These are phyloP conservation scores for Pterocarpus macrocarpus DNA, from an alignment of 306 rosid genomes.

Conservation along the genomic window DNA sequence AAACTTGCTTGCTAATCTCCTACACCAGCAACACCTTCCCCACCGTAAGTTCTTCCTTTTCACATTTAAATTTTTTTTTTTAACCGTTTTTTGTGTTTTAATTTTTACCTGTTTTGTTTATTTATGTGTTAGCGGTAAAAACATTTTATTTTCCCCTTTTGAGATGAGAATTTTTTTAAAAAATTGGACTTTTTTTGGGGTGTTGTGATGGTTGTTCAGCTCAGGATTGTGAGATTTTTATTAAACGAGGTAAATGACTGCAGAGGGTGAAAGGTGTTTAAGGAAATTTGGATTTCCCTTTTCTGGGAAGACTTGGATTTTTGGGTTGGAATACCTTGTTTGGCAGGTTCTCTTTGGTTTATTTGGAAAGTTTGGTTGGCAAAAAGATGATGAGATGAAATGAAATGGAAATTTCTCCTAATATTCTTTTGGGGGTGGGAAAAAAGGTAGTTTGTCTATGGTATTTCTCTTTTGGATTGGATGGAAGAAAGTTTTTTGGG, in stretches of 20 bases:
- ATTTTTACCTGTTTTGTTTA: background rate
- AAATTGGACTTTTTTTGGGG: slow-evolving; percentile 6
- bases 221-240: background rate
- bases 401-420: background rate
- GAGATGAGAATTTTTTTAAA: background rate
- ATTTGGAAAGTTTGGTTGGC: slow-evolving; percentile 5
- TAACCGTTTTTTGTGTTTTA: background rate
- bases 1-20: slow-evolving; percentile 96
- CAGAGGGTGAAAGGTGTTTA: slow-evolving; percentile 1
- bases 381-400: background rate
- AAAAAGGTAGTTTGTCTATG: background rate
- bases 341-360: slow-evolving; percentile 3
- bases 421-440: slow-evolving; percentile 10
- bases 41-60: slow-evolving; percentile 63
- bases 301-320: background rate
- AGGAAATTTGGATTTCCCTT: slow-evolving; percentile 26
- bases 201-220: background rate
- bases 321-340: slow-evolving; percentile 11
- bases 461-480: background rate
- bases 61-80: background rate
- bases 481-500: background rate
- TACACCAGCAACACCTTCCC: slow-evolving; percentile 99
- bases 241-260: slow-evolving; percentile 13
- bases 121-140: background rate
- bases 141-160: background rate